Percentiles rank a stretch among this genome's conserved stretches.
These are phyloP conservation scores for Thielaviopsis euricoi DNA, from an alignment of 2,329 filamentous ascomycete genomes.

Conservation along the genomic window DNA sequence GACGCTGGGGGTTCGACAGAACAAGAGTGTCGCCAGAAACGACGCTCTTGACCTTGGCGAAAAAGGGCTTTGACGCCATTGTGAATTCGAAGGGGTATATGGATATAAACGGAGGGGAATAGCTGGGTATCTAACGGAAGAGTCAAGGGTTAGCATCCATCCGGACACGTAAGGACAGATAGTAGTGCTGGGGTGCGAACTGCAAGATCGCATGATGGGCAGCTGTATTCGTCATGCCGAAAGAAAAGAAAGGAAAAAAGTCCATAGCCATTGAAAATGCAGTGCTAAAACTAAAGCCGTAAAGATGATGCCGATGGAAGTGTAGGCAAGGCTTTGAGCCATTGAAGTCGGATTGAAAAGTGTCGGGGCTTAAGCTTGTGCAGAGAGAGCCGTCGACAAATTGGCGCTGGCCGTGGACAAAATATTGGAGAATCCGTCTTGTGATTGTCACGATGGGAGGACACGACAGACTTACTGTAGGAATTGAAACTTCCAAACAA, in stretches of 20 bases:
- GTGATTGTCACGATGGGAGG: background rate
- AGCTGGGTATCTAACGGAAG: slow-evolving; percentile 22
- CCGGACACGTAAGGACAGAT: background rate
- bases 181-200: background rate
- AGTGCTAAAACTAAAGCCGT: background rate
- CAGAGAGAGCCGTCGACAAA: too few species aligned
- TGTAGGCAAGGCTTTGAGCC: background rate
- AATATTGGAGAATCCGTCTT: background rate
- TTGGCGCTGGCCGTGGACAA: too few species aligned
- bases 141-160: slow-evolving; percentile 7
- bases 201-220: background rate
- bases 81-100: slow-evolving; percentile 1
- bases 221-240: background rate
- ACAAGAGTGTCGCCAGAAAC: slow-evolving; percentile 86
- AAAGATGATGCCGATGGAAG: background rate
- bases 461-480: background rate
- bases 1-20: slow-evolving; percentile 65
- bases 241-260: background rate
- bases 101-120: slow-evolving; percentile 13
- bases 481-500: background rate
- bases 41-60: slow-evolving; percentile 79
- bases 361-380: background rate
- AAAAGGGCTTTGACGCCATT: slow-evolving; percentile 27
- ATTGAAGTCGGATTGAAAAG: background rate
- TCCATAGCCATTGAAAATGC: background rate